These are phyloP conservation scores for Diaporthe helianthi DNA, from an alignment of 2,329 filamentous ascomycete species.

Conservation along the genomic window DNA sequence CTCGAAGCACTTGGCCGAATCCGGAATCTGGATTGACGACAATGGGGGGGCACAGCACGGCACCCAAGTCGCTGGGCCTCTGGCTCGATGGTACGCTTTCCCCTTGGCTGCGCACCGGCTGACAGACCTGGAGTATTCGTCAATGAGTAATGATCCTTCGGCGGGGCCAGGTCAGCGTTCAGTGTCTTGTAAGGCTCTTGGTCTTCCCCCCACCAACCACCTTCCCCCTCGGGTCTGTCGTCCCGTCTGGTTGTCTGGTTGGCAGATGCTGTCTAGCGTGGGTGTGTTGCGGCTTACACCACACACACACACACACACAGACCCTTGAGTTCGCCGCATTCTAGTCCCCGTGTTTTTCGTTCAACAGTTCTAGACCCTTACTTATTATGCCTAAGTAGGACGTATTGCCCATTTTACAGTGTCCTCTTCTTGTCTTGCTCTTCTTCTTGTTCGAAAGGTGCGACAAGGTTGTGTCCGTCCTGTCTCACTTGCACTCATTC, in stretches of 20 bases:
- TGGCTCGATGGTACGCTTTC: conserved; percentile 3
- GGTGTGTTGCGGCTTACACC: conserved; percentile 1
- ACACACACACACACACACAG: conserved; percentile 11
- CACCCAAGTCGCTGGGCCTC: background rate
- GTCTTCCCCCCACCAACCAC: too few relatives aligned
- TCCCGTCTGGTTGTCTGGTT: background rate
- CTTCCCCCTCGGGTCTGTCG: background rate
- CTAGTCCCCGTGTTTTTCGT: background rate
- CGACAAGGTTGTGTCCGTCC: background rate
- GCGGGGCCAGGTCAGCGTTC: background rate
- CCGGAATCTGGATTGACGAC: background rate
- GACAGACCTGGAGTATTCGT: background rate
- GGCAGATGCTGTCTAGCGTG: background rate
- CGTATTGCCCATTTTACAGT: background rate
- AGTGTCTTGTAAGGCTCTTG: background rate
- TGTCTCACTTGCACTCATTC: background rate
- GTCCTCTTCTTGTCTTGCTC: too few relatives aligned
- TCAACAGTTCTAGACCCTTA: background rate
- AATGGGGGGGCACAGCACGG: background rate
- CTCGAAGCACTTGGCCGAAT: background rate
- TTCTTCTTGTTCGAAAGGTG: background rate
- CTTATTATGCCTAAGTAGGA: conserved; percentile 4
- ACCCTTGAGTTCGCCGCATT: background rate
- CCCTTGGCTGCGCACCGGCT: background rate
- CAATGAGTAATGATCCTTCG: conserved; percentile 15